Percentiles rank a stretch among this genome's conserved stretches.
phyloP scores from a whole-genome alignment of 768 basidiomycete genomes.

The Russula virescens region DNA sequence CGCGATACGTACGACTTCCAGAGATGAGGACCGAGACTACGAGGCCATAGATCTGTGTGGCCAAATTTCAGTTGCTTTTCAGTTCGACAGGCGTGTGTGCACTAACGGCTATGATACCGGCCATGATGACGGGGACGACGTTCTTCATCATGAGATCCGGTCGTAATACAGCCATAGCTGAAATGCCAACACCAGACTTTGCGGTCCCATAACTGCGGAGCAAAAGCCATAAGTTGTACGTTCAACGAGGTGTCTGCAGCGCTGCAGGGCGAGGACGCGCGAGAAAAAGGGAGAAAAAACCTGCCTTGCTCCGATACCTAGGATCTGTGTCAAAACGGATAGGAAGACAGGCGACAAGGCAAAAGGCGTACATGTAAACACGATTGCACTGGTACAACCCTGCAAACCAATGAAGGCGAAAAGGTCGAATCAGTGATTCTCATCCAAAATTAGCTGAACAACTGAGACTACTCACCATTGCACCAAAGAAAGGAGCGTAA shows the following conservation, averaged over 20 bases:
- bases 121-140: slow-evolving; percentile 94
- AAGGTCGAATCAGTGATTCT: not conserved
- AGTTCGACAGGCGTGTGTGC: slow-evolving; percentile 61
- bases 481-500: slow-evolving; percentile 97
- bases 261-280: no score
- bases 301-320: slow-evolving; percentile 84
- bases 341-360: not conserved
- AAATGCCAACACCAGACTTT: slow-evolving; percentile 96
- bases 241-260: not conserved
- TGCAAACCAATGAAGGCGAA: slow-evolving; percentile 29
- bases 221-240: not conserved
- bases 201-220: slow-evolving; percentile 87
- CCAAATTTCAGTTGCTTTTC: not conserved
- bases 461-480: slow-evolving; percentile 59
- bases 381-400: slow-evolving; percentile 96
- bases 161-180: slow-evolving; percentile 90
- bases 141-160: slow-evolving; percentile 90
- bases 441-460: not conserved
- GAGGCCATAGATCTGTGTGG: slow-evolving; percentile 83
- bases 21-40: slow-evolving; percentile 98
- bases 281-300: slow-evolving; percentile 19
- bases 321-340: not conserved
- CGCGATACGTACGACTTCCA: slow-evolving; percentile 63
- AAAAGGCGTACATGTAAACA: slow-evolving; percentile 82
- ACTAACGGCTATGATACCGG: slow-evolving; percentile 99